Base-by-base conservation (phyloP, 1,139 yeast species). In the Saccharomyces hybrid region DNA sequence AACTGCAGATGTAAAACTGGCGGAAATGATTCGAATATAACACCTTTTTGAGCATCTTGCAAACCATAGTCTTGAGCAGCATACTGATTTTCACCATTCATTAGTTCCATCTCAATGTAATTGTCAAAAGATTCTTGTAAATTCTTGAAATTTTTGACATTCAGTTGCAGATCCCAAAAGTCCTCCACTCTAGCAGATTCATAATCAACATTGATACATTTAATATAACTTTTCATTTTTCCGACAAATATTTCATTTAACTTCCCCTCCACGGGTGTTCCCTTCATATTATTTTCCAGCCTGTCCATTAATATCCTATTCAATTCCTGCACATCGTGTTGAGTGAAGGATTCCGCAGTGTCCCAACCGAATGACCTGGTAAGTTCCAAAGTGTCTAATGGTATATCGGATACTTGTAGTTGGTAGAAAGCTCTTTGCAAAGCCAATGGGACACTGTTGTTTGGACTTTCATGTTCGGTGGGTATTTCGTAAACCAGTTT, bases 361-460 rank as follows among this genome's bases (percentile, higher is more conserved):
- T 91, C 97, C 99, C 99, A 93, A 9, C 99, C 99, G 76, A 93
- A 93, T 0, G 98, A 86, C 58, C 82, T 81, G 0, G 99, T 93
- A 56, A 93, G 76, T 66, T 89, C 97, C 60, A 82, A 70, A 0
- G 99, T 93, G 55, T 88, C 95, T 4, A 91, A 83, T 0, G 97
- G 88, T 27, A 80, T 82, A 23, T 77, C 73, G 0, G 96, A 85
- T 4, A 83, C 83, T 61, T 86, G 83, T 60, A 93, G 76, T 60
- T 82, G 81, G 67, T 88, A 91, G 65, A 93, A 93, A 31, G 91
- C 80, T 61, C 96, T 79, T 68, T 95, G 99, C 51, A 93, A 75
- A 0, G 97, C 93, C 27, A 88, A 74, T 0, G 97, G 85, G 3
- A 91, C 97, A 41, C 83, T 78, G 48, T 75, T 73, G 54, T 73